phyloP scores from a whole-genome alignment of 805 yeast species.

The Metschnikowia vanudenii region DNA sequence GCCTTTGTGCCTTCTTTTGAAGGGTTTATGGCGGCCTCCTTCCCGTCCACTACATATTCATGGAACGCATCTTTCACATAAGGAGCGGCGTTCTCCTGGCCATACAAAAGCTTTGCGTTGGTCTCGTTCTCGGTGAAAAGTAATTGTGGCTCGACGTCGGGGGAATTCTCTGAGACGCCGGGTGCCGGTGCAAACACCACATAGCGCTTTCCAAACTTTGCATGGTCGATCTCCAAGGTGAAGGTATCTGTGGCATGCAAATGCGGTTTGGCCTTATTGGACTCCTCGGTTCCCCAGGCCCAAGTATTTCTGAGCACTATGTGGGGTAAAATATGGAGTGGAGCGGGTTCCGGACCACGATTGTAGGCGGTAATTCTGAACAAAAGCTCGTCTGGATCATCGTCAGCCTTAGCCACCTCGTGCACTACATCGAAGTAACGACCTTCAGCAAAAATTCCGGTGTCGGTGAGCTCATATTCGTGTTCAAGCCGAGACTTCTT shows the following conservation, averaged over 20 bases:
- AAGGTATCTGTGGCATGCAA: constrained; percentile 42
- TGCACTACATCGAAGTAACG: constrained; percentile 84
- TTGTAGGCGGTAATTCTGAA: constrained; percentile 88
- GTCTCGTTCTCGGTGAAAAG: constrained; percentile 91
- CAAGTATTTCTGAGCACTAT: constrained; percentile 83
- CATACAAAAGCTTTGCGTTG: constrained; percentile 65
- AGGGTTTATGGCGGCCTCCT: constrained; percentile 66
- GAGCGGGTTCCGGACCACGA: constrained; percentile 80
- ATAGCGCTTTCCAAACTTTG: constrained; percentile 62
- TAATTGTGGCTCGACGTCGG: constrained; percentile 73
- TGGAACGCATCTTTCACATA: constrained; percentile 91
- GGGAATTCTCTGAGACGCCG: constrained; percentile 53
- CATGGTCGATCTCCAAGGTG: constrained; percentile 60
- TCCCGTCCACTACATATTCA: constrained; percentile 67
- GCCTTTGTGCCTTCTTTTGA: constrained; percentile 74
- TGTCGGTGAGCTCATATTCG: constrained; percentile 83
- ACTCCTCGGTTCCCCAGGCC: constrained; percentile 77
- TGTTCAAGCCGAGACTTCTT: constrained; percentile 62
- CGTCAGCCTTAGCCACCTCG: constrained; percentile 85
- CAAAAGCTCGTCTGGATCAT: constrained; percentile 74
- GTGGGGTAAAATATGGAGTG: constrained; percentile 83
- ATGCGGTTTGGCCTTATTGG: constrained; percentile 47
- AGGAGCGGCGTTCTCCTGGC: constrained; percentile 54
- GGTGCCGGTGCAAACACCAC: constrained; percentile 82
- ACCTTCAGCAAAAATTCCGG: constrained; percentile 69